Base-by-base conservation (phyloP, 2,329 filamentous ascomycete species). In the Ophiostoma piceae region DNA sequence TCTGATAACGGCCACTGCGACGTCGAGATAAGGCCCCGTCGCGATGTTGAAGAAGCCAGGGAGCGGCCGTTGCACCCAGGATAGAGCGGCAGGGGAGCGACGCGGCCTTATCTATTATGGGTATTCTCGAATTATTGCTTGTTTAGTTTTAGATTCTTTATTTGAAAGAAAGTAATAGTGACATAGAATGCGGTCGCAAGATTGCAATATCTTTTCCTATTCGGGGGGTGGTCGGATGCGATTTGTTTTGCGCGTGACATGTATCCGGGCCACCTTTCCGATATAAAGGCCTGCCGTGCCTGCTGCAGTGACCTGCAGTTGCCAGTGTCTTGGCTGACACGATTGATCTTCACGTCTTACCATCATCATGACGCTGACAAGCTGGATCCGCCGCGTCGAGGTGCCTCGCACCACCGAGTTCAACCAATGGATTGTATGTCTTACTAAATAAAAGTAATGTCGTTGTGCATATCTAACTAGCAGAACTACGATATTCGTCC, bases 401-500 rank as follows among this genome's bases (percentile, higher is more conserved):
- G 62, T 65, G 16, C 14, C 62, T 16, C 62, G 35, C 62, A 65
- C 62, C 32, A 65, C 62, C 62, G 62, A 65, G 62, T 37, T 65
- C 35, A 65, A 65, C 35, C 62, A 65, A 65, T 65, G 62, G 62
- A 65, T 65, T 41, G 62, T 65, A 39, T 32, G 62, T 65, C 22
- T 57, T 22, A 3, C 14, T 57, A 9, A 5, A 22, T 29, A 1
- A 5, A 26, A 29, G 26, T 26, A 12, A 12, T 22, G 12, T 57
- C 22, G 51, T 11, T 19, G 43, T n/a, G 19, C 43, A 3, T 3
- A 2, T 26, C 32, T 65, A 41, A 65, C 57, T 8, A 37, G 2
- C 35, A 65, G 62, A 65, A 65, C 62, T 65, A 65, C 35, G 62
- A 65, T 26, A 65, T 65, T n/a, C 62, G 62, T 11, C 62, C 62